Conservation (phyloP, 495 filamentous ascomycete species). For the Elaphomyces granulatus region DNA sequence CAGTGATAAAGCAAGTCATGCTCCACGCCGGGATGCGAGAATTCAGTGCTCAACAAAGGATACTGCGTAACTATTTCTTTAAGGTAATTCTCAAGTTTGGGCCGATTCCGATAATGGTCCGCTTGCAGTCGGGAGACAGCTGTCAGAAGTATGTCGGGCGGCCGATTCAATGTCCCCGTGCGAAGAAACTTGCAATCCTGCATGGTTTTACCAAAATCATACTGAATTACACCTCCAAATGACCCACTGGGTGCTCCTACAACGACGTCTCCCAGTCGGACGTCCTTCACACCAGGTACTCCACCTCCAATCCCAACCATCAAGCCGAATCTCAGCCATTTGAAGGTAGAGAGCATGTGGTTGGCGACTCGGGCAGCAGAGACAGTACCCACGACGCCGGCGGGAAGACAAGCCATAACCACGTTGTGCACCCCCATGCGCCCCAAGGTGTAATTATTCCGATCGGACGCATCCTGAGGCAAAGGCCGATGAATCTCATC, state of each 20-base stretch:
- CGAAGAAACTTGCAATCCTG: conserved; percentile 5
- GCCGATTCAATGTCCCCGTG: conserved; percentile 13
- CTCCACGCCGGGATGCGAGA: conserved; percentile 6
- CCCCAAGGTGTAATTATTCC: conserved; percentile 18
- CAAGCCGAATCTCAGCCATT: conserved; percentile 18
- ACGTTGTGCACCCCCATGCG: conserved; percentile 19
- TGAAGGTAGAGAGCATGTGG: conserved; percentile 20
- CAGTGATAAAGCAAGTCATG: conserved; percentile 12
- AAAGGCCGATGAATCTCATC: conserved; percentile 24
- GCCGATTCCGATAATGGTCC: conserved; percentile 1
- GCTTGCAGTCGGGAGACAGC: conserved; percentile 2
- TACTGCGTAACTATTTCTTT: conserved; percentile 6
- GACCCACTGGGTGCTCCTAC: conserved; percentile 7
- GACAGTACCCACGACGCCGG: conserved; percentile 14
- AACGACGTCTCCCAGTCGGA: conserved; percentile 21
- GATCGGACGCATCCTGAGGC: conserved; percentile 4
- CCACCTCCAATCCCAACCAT: conserved; percentile 33
- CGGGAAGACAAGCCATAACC: conserved; percentile 19
- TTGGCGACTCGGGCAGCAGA: conserved; percentile 18
- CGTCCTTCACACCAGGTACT: conserved; percentile 12
- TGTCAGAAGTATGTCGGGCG: conserved; percentile 7
- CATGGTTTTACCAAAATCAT: conserved; percentile 10
- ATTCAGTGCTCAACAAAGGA: conserved; percentile 7
- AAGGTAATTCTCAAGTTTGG: conserved; percentile 3
- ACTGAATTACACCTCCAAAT: conserved; percentile 10